Percentiles rank a stretch among this genome's conserved stretches.
Conservation (phyloP, 768 basidiomycete genomes). For the Sistotremastrum suecicum region DNA sequence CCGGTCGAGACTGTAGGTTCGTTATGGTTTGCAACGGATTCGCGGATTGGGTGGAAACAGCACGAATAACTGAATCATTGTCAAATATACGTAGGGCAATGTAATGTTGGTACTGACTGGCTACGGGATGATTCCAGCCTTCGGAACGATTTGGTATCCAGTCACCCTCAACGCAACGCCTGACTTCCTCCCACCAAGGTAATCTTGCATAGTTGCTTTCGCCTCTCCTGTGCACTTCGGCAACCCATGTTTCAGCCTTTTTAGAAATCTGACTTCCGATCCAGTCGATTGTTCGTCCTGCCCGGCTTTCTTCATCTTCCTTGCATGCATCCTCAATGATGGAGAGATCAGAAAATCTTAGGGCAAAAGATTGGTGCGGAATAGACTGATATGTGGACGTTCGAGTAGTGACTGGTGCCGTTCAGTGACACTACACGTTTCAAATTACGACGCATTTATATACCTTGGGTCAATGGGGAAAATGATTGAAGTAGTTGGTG, state of each 20-base stretch:
- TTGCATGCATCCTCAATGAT: conserved; percentile 62
- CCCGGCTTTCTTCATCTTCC: conserved; percentile 70
- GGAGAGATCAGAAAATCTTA: conserved; percentile 64
- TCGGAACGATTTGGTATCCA: conserved; percentile 55
- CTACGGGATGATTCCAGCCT: conserved; percentile 80
- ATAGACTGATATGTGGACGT: conserved; percentile 61
- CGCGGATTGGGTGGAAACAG: conserved; percentile 67
- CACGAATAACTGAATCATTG: conserved; percentile 49
- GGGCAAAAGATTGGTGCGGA: conserved; percentile 53
- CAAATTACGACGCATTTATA: conserved; percentile 7
- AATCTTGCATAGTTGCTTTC: conserved; percentile 28
- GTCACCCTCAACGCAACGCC: conserved; percentile 65
- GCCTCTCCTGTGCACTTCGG: conserved; percentile 38
- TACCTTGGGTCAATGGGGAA: conserved; percentile 72
- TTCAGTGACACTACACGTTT: not conserved
- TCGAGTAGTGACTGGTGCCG: conserved; percentile 52
- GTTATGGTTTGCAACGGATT: conserved; percentile 75
- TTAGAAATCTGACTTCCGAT: conserved; percentile 56
- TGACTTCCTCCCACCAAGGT: conserved; percentile 84
- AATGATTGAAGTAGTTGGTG: conserved; percentile 72
- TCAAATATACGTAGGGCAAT: conserved; percentile 4
- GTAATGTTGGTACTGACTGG: conserved; percentile 35
- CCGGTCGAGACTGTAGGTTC: conserved; percentile 47
- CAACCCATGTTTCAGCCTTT: conserved; percentile 56
- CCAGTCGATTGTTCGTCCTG: conserved; percentile 76